phyloP scores from a whole-genome alignment of 2,329 filamentous ascomycete genomes.

The Myriosclerotinia duriaeana region DNA sequence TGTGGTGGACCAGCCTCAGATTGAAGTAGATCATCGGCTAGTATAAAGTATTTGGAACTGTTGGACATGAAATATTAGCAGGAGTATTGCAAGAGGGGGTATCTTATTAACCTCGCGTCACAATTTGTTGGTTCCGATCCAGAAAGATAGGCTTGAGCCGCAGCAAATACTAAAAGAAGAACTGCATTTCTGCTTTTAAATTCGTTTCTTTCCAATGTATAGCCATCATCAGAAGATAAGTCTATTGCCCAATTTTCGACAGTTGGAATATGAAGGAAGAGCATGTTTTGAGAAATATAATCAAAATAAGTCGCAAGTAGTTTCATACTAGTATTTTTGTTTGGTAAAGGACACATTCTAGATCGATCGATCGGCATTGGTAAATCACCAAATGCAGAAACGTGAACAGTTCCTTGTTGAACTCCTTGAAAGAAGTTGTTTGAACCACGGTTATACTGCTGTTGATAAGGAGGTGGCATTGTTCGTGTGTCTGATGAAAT shows the following conservation, averaged over 20 bases:
- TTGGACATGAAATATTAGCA: conserved; percentile 23
- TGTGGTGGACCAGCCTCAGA: conserved; percentile 40
- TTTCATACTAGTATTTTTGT: conserved; percentile 21
- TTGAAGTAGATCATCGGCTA: conserved; percentile 38
- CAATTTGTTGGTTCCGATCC: background rate
- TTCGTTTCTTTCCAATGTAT: conserved; percentile 43
- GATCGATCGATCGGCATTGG: conserved; percentile 47
- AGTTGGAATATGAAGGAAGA: conserved; percentile 56
- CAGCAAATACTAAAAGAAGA: conserved; percentile 53
- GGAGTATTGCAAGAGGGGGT: background rate
- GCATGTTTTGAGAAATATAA: conserved; percentile 58
- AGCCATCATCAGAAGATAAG: conserved; percentile 47
- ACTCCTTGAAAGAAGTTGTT: background rate
- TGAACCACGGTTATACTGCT: background rate
- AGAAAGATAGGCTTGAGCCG: conserved; percentile 45
- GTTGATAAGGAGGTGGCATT: background rate
- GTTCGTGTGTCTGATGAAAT: background rate
- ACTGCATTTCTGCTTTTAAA: conserved; percentile 42
- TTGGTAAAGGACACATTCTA: conserved; percentile 44
- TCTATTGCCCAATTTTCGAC: conserved; percentile 52
- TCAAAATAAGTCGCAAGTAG: conserved; percentile 56
- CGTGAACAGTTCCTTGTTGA: conserved; percentile 40
- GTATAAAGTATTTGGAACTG: conserved; percentile 32
- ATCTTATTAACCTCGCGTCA: background rate
- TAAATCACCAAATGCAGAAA: conserved; percentile 37